Evolutionary conservation across 2,329 filamentous ascomycete species (phyloP).

Genomic region (Aspergillus hortae): DNA sequence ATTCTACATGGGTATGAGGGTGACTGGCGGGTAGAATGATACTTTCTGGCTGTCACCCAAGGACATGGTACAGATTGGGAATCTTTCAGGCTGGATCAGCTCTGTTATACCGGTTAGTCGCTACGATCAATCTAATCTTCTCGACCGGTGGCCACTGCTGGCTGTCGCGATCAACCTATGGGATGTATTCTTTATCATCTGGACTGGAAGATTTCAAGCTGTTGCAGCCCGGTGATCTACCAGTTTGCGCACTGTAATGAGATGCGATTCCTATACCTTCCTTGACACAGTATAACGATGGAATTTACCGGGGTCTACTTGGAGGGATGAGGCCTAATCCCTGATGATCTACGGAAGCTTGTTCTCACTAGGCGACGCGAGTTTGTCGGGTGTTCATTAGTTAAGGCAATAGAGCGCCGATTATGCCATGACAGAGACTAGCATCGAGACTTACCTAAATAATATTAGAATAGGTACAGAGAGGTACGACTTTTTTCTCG

Average conservation of each 20-base stretch:
- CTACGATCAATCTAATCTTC: constrained; percentile 22
- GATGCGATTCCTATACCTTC: constrained; percentile 1
- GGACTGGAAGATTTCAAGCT: not conserved
- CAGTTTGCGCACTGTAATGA: not conserved
- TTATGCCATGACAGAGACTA: not conserved
- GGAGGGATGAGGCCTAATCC: constrained; percentile 5
- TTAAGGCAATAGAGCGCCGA: not conserved
- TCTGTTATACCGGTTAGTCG: constrained; percentile 15
- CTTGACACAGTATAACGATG: not conserved
- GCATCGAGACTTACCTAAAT: not conserved
- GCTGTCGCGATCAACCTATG: constrained; percentile 17
- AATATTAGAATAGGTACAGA: too few relatives aligned
- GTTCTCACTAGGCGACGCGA: not conserved
- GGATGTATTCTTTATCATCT: constrained; percentile 2
- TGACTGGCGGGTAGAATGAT: constrained; percentile 27
- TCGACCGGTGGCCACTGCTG: constrained; percentile 15
- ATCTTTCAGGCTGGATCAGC: constrained; percentile 17
- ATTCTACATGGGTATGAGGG: constrained; percentile 25
- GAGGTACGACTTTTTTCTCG: not conserved
- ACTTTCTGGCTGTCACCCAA: constrained; percentile 15
- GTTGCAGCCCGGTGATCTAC: too few relatives aligned
- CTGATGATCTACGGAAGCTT: constrained; percentile 8
- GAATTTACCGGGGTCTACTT: not conserved
- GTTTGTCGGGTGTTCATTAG: not conserved
- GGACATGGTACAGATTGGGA: constrained; percentile 20